Evolutionary conservation across 306 rosid genomes (phyloP), one percentile per base, ranked within the genome.

Genomic region (Trifolium dubium): DNA sequence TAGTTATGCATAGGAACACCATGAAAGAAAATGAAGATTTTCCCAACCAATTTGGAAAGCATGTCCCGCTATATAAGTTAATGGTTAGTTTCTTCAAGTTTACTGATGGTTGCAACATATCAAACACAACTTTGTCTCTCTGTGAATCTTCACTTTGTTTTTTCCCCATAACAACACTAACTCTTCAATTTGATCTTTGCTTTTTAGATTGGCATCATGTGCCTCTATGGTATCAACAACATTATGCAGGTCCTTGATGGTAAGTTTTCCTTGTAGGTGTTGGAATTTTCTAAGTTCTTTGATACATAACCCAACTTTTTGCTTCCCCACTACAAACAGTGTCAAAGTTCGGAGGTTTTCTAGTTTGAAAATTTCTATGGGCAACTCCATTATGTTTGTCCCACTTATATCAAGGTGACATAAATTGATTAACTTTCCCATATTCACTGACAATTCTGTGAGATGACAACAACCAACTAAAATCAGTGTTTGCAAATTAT

Each of bases 311-410:
- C 66, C 66, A 0, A 2, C 23, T 2, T 61, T 11, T 30, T 5
- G 64, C 9, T 29, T 12, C 0, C 64, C 64, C 40, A 59, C 64
- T 59, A 30, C 1, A 31, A 59, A 59, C 30, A 59, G 7, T 12
- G 39, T 59, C 17, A 59, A 31, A 30, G 64, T 59, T 59, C 12
- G 64, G 6, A 59, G 64, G 18, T 59, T 30, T 59, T 12, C 40
- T 31, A 59, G 41, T 59, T 0, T 13, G 6, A 8, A 4, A 31
- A 59, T 59, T 59, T 30, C 18, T 2, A 59, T 1, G 0, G 64
- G 64, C 18, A 59, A 30, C 19, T 59, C 64, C 10, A 2, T 30
- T 59, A 59, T 59, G 2, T 2, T 1, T 0, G 55, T n/a, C 8
- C 3, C 10, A 0, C 10, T 49, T 14, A 49, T 49, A n/a, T 49